Evolutionary conservation across 306 rosid species (phyloP).

Genomic region (Morella rubra): DNA sequence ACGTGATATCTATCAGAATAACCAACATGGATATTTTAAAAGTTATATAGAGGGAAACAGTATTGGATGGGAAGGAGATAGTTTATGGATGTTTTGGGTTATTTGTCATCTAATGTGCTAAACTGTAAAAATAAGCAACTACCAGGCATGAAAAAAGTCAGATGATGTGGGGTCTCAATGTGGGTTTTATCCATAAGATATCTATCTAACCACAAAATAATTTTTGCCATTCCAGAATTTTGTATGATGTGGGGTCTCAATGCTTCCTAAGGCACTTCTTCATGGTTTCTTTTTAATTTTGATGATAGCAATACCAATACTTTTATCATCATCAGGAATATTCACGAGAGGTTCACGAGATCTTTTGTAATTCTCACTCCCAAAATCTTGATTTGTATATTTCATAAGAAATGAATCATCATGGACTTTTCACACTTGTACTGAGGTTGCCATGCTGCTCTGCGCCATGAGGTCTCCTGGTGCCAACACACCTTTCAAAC

Average conservation of each 20-base stretch:
- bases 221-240: too few species aligned
- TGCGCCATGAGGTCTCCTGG: background rate
- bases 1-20: background rate
- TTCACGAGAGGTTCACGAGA: too few species aligned
- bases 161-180: background rate
- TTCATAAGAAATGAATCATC: background rate
- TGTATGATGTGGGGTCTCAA: too few species aligned
- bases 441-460: background rate
- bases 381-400: too few species aligned
- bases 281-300: background rate
- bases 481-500: background rate
- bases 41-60: background rate
- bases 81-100: background rate
- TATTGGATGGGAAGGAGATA: background rate
- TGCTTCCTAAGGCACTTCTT: too few species aligned
- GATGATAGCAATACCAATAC: background rate
- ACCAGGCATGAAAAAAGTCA: background rate
- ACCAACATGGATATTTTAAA: background rate
- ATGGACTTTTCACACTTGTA: background rate
- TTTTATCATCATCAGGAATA: background rate
- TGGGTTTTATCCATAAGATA: background rate
- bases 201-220: background rate
- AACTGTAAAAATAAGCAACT: background rate
- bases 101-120: background rate
- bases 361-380: too few species aligned